These are phyloP conservation scores for Leucosporidium scottii DNA, from an alignment of 768 basidiomycete genomes.

Conservation along the genomic window DNA sequence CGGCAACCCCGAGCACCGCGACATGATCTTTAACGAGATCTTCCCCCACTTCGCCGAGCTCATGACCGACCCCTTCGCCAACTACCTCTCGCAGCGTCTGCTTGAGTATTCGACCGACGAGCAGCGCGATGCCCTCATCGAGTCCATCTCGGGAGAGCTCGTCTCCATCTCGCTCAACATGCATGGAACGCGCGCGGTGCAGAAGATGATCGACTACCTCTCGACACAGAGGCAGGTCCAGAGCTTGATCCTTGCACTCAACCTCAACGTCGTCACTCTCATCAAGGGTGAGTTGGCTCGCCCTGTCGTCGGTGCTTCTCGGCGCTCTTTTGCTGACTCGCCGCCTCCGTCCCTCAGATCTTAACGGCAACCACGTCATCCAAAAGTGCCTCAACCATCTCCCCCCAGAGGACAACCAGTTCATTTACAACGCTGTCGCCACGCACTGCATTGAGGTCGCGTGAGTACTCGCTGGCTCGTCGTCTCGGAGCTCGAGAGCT, in stretches of 20 bases:
- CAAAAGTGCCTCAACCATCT: conserved; percentile 99
- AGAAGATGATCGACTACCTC: conserved; percentile 99
- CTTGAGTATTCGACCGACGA: conserved; percentile 96
- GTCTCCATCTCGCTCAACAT: conserved; percentile 98
- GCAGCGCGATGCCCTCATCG: conserved; percentile 91
- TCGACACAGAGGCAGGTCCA: conserved; percentile 94
- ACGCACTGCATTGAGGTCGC: conserved; percentile 99
- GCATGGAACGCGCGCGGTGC: conserved; percentile 98
- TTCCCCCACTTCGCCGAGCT: conserved; percentile 95
- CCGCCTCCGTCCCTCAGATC: conserved; percentile 26
- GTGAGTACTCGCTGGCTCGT: background rate
- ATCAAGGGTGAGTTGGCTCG: conserved; percentile 67
- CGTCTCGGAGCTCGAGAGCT: background rate
- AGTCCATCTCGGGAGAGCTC: conserved; percentile 92
- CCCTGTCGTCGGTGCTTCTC: background rate
- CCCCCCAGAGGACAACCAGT: conserved; percentile 97
- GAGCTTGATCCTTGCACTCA: conserved; percentile 91
- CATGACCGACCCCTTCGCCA: conserved; percentile 99
- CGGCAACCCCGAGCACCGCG: conserved; percentile 86
- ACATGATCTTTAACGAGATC: conserved; percentile 99
- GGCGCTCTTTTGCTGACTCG: background rate
- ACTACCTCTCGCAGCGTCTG: conserved; percentile 97
- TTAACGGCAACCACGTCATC: conserved; percentile 95
- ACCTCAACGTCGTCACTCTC: conserved; percentile 93
- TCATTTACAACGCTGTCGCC: conserved; percentile 99